Percentiles rank a stretch among this genome's conserved stretches.
Evolutionary conservation across 2,329 filamentous ascomycete species (phyloP).

Genomic region (Plenodomus tracheiphilus): DNA sequence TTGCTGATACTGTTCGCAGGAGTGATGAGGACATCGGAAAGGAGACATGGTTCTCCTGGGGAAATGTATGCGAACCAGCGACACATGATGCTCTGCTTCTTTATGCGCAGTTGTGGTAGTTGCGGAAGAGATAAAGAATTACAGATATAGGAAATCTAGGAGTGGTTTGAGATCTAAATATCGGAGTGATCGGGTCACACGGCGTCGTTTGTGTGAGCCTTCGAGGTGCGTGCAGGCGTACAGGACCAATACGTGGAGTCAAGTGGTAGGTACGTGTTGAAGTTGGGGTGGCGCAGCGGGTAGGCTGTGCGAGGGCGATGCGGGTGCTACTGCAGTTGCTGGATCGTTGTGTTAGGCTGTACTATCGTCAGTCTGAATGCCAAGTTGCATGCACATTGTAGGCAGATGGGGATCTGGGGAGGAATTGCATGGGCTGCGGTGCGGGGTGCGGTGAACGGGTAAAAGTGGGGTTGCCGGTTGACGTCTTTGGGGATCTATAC

Average conservation of each 20-base stretch:
- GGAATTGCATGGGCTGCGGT: not conserved
- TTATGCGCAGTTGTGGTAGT: too few relatives aligned
- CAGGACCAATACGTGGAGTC: slow-evolving; percentile 2
- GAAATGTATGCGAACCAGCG: slow-evolving; percentile 63
- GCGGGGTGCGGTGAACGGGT: not conserved
- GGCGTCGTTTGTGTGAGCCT: not conserved
- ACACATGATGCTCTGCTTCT: slow-evolving; percentile 40
- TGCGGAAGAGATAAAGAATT: too few relatives aligned
- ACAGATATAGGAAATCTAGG: too few relatives aligned
- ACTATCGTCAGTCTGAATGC: not conserved
- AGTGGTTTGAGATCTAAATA: too few relatives aligned
- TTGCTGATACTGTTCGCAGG: slow-evolving; percentile 44
- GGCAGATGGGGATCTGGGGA: not conserved
- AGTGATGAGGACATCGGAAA: slow-evolving; percentile 58
- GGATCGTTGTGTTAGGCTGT: not conserved
- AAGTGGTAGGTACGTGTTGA: slow-evolving; percentile 5
- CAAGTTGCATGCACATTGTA: not conserved
- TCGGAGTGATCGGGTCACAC: too few relatives aligned
- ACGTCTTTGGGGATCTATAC: too few relatives aligned
- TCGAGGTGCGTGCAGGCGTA: not conserved
- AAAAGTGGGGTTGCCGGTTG: not conserved
- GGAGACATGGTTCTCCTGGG: slow-evolving; percentile 55
- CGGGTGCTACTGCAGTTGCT: not conserved
- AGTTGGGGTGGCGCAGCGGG: not conserved
- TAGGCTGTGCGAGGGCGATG: not conserved